These are phyloP conservation scores for Clonostachys rhizophaga DNA, from an alignment of 2,329 filamentous ascomycete species.

Conservation along the genomic window DNA sequence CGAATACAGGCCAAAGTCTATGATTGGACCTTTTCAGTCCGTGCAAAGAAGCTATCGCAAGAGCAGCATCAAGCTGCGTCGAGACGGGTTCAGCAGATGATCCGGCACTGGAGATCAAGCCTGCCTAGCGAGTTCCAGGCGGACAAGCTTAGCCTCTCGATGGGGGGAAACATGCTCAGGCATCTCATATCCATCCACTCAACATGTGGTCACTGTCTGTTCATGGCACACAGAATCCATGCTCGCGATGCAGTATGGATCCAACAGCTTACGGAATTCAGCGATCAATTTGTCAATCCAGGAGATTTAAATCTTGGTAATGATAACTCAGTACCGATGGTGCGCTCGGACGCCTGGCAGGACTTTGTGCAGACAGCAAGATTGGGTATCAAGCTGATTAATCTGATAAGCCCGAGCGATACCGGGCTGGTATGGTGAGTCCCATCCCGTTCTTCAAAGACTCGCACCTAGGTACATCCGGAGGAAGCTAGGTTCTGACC, in stretches of 20 bases:
- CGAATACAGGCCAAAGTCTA: conserved; percentile 4
- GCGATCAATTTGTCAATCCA: background rate
- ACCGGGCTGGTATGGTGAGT: no score
- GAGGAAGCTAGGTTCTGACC: no score
- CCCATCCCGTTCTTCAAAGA: no score
- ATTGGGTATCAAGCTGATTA: no score
- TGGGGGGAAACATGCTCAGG: background rate
- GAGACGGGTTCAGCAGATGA: background rate
- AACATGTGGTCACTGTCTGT: background rate
- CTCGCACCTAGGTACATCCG: no score
- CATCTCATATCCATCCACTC: background rate
- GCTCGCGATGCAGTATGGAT: background rate
- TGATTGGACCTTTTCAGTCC: background rate
- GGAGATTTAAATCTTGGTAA: no score
- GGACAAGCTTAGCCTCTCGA: background rate
- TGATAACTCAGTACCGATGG: no score
- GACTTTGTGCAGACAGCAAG: no score
- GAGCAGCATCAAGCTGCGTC: background rate
- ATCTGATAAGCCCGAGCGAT: no score
- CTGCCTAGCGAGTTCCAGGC: background rate
- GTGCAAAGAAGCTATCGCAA: background rate
- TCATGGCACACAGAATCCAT: background rate
- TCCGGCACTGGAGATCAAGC: background rate
- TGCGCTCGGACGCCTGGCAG: no score
- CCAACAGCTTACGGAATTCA: background rate